phyloP scores from a whole-genome alignment of 2,329 filamentous ascomycete species.

The Pseudogymnoascus sp. region DNA sequence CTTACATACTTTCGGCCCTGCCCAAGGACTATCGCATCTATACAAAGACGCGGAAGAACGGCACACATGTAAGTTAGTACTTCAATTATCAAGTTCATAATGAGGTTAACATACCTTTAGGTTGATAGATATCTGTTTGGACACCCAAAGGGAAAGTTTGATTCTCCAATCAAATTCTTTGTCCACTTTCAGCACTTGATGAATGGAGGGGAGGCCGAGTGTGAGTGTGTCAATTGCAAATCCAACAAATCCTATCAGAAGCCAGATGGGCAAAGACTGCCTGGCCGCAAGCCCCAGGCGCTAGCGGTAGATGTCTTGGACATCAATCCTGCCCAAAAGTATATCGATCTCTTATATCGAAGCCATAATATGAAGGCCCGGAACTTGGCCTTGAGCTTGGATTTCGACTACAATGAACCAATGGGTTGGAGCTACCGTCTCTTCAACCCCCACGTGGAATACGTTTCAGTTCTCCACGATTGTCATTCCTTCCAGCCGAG shows the following conservation, averaged over 20 bases:
- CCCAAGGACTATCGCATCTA: neutral
- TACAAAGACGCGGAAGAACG: neutral
- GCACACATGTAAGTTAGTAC: neutral
- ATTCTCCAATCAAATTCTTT: constrained; percentile 11
- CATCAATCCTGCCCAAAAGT: neutral
- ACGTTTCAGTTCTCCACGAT: neutral
- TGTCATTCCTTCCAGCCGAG: constrained; percentile 10
- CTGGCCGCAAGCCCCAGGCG: neutral
- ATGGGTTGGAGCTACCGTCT: neutral
- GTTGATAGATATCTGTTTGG: constrained; percentile 11
- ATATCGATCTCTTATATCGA: constrained; percentile 8
- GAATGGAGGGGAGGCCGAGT: constrained; percentile 1
- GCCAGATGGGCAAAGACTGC: neutral
- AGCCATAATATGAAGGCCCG: neutral
- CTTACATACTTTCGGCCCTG: neutral
- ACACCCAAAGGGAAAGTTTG: constrained; percentile 8
- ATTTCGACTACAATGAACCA: neutral
- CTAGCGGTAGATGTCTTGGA: neutral
- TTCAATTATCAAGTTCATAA: neutral
- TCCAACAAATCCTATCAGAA: neutral
- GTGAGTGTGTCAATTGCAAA: constrained; percentile 9
- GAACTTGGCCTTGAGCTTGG: neutral
- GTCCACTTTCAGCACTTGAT: constrained; percentile 11
- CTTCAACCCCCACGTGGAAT: neutral
- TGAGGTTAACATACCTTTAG: neutral